Evolutionary conservation across 352 stramenopile genomes (phyloP), one percentile per base, ranked within the genome.

Genomic region (Globisporangium nunn): DNA sequence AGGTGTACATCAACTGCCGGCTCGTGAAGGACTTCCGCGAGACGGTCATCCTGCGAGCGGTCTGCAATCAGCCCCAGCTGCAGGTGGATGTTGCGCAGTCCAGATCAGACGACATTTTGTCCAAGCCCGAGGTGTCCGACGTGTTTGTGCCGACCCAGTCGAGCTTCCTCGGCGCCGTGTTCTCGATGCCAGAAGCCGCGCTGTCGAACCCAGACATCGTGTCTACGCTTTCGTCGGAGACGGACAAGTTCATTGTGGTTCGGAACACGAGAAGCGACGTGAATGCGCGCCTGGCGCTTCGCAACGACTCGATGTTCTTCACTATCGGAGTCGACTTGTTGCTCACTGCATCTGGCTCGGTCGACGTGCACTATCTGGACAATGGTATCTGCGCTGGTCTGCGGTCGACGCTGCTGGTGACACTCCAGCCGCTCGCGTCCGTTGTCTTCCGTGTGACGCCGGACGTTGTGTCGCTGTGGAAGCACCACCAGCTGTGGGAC

Each of bases 221-320:
- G 2, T 58, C 57, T 1, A 67, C 65, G 50, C 54, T 63, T 54
- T 46, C 66, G 31, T 67, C 68, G n/a, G 66, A 75, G 50, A 68
- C 64, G 6, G 68, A 82, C n/a, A 87, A 87, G 29, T 95, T 75
- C 56, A 59, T 95, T 43, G 70, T 95, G 6, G 75, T 95, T 7
- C 78, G 72, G 37, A 95, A 95, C 52, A 87, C 80, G 5, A 74
- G 71, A n/a, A 77, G 53, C 17, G 78, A 91, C 45, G 62, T 63
- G 28, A 81, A 82, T 44, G 82, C 81, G 12, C 70, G 78, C n/a
- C 64, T 95, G 17, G 85, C 85, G 0, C 59, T 95, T 37, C 68
- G 85, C 11, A 95, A 93, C 46, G 82, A 95, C 66, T 92, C 77
- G 44, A 78, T 95, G 68, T 95, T 95, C 61, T 95, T 95, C 65